These are phyloP conservation scores for Parascedosporium putredinis DNA, from an alignment of 2,329 filamentous ascomycete genomes.

Conservation along the genomic window DNA sequence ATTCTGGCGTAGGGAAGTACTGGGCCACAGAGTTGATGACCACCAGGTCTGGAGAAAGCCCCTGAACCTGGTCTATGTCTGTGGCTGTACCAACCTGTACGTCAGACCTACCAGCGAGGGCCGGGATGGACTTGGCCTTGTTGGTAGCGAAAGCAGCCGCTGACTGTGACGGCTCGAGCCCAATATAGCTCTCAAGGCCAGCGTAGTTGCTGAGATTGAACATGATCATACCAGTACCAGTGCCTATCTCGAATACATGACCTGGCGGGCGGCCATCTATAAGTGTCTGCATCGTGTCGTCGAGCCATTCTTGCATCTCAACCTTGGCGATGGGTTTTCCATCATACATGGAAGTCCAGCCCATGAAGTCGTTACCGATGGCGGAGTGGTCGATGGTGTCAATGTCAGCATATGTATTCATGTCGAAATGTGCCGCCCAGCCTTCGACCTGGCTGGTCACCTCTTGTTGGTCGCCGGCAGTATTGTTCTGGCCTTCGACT, in stretches of 20 bases:
- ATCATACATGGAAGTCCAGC: slow-evolving; percentile 23
- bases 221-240: slow-evolving; percentile 21
- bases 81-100: background rate
- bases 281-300: slow-evolving; percentile 18
- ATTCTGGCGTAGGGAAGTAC: slow-evolving; percentile 18
- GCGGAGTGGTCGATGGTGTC: too few species aligned
- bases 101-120: slow-evolving; percentile 8
- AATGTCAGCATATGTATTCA: too few species aligned
- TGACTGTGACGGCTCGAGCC: too few species aligned
- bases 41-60: slow-evolving; percentile 11
- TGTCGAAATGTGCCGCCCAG: too few species aligned
- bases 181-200: slow-evolving; percentile 17
- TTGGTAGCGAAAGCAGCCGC: background rate
- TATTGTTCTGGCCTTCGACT: background rate
- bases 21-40: slow-evolving; percentile 19
- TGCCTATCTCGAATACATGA: slow-evolving; percentile 19
- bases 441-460: background rate
- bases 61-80: slow-evolving; percentile 10
- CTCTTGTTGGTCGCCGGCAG: background rate
- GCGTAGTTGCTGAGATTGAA: slow-evolving; percentile 18
- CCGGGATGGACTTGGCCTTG: slow-evolving; percentile 6
- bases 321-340: slow-evolving; percentile 16
- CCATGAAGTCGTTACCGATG: too few species aligned
- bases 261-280: slow-evolving; percentile 10
- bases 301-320: slow-evolving; percentile 23